These are phyloP conservation scores for Tilletia setariae DNA, from an alignment of 1,284 basidiomycete genomes.

Conservation along the genomic window DNA sequence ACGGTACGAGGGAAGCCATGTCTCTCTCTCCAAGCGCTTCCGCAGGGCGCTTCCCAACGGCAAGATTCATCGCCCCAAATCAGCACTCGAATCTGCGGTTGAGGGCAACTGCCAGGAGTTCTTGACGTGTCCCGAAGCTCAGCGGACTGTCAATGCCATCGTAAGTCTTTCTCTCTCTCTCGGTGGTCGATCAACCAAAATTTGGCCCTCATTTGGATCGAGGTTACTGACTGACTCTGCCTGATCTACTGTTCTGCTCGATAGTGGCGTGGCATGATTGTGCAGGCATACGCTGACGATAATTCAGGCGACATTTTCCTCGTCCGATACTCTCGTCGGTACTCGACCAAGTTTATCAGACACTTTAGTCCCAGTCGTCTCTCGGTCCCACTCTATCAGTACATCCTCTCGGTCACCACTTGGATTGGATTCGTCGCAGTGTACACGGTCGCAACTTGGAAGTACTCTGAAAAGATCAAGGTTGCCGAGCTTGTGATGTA, in stretches of 20 bases:
- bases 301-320: conserved; percentile 6
- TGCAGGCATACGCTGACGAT: conserved; percentile 10
- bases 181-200: no score
- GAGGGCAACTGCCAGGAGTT: conserved; percentile 21
- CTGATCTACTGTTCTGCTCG: no score
- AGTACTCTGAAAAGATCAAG: conserved; percentile 28
- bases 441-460: conserved; percentile 39
- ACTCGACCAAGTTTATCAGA: conserved; percentile 27
- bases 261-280: conserved; percentile 9
- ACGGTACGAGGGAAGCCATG: conserved; percentile 18
- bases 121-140: conserved; percentile 8
- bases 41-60: conserved; percentile 35
- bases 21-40: conserved; percentile 42
- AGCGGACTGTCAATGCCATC: conserved; percentile 7
- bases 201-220: no score
- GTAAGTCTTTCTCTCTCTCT: background rate
- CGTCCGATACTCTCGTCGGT: conserved; percentile 3
- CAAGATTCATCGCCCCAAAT: conserved; percentile 32
- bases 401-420: conserved; percentile 36
- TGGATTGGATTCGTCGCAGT: conserved; percentile 41
- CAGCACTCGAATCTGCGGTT: conserved; percentile 41
- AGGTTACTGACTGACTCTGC: no score
- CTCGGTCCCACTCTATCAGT: conserved; percentile 38
- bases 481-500: conserved; percentile 36
- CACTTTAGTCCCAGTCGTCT: conserved; percentile 40